Evolutionary conservation across 2,329 filamentous ascomycete genomes (phyloP).

Genomic region (Ascochyta fabae): DNA sequence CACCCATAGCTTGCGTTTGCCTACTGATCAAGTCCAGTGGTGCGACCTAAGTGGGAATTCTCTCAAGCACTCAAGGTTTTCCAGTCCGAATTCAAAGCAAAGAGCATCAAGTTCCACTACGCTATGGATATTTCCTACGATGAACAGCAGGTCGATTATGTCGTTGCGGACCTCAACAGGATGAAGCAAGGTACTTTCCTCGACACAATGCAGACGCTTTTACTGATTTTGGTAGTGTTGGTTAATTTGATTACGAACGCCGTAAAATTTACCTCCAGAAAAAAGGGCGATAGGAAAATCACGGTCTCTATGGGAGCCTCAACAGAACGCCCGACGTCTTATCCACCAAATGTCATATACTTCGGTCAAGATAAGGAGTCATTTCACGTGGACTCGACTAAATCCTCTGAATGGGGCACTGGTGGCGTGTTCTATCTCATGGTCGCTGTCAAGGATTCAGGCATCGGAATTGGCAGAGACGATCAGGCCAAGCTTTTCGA

Average conservation of each 20-base stretch:
- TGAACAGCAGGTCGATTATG: conserved; percentile 46
- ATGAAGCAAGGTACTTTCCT: conserved; percentile 44
- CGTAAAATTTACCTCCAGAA: conserved; percentile 55
- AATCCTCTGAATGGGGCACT: conserved; percentile 50
- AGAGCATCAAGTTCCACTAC: conserved; percentile 48
- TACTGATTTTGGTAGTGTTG: conserved; percentile 43
- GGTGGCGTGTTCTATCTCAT: conserved; percentile 52
- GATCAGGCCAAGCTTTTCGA: conserved; percentile 53
- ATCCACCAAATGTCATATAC: conserved; percentile 55
- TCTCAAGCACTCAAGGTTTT: conserved; percentile 50
- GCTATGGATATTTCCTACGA: conserved; percentile 52
- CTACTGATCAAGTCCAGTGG: conserved; percentile 24
- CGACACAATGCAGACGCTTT: accelerated
- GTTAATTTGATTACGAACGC: conserved; percentile 55
- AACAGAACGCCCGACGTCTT: conserved; percentile 46
- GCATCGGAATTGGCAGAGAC: conserved; percentile 51
- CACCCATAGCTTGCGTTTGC: conserved; percentile 2
- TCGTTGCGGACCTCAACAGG: conserved; percentile 47
- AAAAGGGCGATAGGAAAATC: conserved; percentile 48
- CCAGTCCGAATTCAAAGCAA: conserved; percentile 48
- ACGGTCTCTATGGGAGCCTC: conserved; percentile 52
- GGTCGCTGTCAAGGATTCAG: conserved; percentile 54
- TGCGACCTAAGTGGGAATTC: conserved; percentile 48
- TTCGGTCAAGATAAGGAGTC: conserved; percentile 47
- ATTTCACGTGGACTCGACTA: conserved; percentile 52